These are phyloP conservation scores for Lentinula edodes DNA, from an alignment of 768 basidiomycete species.

Conservation along the genomic window DNA sequence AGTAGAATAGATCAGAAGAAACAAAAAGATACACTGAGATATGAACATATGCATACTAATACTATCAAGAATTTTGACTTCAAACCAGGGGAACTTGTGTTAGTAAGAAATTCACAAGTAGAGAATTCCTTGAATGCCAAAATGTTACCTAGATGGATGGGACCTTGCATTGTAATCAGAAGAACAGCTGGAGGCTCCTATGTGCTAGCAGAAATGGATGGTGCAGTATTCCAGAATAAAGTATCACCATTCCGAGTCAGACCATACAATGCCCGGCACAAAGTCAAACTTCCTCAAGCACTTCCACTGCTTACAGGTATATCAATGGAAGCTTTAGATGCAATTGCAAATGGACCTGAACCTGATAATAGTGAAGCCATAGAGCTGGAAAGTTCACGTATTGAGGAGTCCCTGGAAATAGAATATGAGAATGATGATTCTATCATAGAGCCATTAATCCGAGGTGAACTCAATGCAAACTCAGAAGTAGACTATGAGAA, in stretches of 20 bases:
- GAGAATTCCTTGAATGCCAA: constrained; percentile 15
- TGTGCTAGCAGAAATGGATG: constrained; percentile 8
- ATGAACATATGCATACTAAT: not conserved
- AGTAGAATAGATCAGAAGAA: too few relatives aligned
- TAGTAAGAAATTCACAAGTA: constrained; percentile 15
- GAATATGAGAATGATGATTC: not conserved
- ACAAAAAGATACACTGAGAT: too few relatives aligned
- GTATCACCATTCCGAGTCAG: constrained; percentile 5
- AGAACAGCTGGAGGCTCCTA: constrained; percentile 9
- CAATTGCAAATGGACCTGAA: not conserved
- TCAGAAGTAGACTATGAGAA: too few relatives aligned
- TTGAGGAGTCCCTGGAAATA: not conserved
- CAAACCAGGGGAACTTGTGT: constrained; percentile 10
- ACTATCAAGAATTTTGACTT: constrained; percentile 18
- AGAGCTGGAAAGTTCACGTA: not conserved
- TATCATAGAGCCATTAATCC: not conserved
- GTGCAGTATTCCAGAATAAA: not conserved
- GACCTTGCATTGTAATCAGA: constrained; percentile 16
- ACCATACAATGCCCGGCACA: not conserved
- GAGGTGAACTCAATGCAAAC: not conserved
- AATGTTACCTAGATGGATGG: constrained; percentile 14
- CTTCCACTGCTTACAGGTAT: not conserved
- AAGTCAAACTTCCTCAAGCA: not conserved
- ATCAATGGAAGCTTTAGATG: not conserved
- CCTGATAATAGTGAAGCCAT: not conserved